phyloP scores from a whole-genome alignment of 2,329 filamentous ascomycete genomes.

The Scortechinia acanthostroma region DNA sequence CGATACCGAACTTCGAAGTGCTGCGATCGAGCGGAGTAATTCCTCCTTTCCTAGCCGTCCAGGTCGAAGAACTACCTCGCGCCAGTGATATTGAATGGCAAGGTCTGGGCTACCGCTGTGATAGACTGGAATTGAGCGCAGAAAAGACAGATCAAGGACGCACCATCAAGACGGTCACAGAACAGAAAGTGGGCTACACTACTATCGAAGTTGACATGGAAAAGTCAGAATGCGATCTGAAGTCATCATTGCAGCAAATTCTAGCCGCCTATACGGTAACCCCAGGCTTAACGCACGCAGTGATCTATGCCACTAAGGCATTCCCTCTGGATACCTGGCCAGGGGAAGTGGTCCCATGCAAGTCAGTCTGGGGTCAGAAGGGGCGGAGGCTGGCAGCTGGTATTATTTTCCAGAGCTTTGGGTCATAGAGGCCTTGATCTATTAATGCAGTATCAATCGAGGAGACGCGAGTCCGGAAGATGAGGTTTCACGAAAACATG shows the following conservation, averaged over 20 bases:
- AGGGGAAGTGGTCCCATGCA: neutral
- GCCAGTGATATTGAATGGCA: conserved; percentile 52
- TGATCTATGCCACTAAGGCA: neutral
- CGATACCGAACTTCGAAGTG: neutral
- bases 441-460: too few relatives aligned
- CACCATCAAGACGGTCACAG: too few relatives aligned
- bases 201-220: neutral
- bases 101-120: conserved; percentile 27
- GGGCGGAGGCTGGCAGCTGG: neutral
- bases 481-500: too few relatives aligned
- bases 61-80: conserved; percentile 45
- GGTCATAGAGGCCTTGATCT: too few relatives aligned
- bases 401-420: neutral
- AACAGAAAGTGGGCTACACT: neutral
- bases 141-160: too few relatives aligned
- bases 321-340: neutral
- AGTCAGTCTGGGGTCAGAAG: neutral
- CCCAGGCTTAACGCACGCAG: neutral
- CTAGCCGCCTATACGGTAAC: too few relatives aligned
- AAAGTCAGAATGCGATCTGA: neutral
- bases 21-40: conserved; percentile 5
- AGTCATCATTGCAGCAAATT: neutral
- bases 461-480: too few relatives aligned
- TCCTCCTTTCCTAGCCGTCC: conserved; percentile 42
- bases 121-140: conserved; percentile 1